Evolutionary conservation across 257 asterid genomes (phyloP).

Genomic region (Fraxinus cuspidata): DNA sequence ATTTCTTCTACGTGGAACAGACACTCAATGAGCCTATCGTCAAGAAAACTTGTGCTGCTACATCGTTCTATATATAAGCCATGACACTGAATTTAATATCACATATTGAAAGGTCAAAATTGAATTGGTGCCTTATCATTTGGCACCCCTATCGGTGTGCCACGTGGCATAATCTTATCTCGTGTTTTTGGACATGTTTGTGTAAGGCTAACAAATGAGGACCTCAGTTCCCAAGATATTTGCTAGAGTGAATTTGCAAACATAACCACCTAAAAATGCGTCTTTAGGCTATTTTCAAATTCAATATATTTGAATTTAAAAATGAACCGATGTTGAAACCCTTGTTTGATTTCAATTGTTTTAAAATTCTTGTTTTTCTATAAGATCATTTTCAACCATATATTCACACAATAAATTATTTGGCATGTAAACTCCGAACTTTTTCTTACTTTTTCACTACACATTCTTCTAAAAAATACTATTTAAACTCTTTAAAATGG

Average conservation of each 20-base stretch:
- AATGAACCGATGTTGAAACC: too few species aligned
- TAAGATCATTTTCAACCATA: too few species aligned
- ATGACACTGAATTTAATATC: conserved; percentile 3
- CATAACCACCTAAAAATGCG: neutral
- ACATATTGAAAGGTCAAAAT: neutral
- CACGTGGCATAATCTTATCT: conserved; percentile 20
- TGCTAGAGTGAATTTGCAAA: neutral
- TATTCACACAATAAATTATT: too few species aligned
- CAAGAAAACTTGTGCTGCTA: neutral
- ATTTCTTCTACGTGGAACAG: neutral
- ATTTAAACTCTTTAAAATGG: too few species aligned
- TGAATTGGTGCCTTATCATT: conserved; percentile 19
- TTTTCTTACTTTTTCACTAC: too few species aligned
- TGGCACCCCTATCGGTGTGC: conserved; percentile 2
- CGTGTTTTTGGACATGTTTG: neutral
- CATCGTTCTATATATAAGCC: conserved; percentile 2
- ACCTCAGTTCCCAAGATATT: neutral
- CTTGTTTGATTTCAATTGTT: too few species aligned
- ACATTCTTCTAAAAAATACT: too few species aligned
- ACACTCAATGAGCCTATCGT: neutral
- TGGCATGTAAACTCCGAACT: too few species aligned
- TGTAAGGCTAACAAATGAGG: neutral
- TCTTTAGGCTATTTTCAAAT: too few species aligned
- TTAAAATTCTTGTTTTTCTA: too few species aligned
- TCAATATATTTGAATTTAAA: too few species aligned